A percentile compares a stretch with the other conserved stretches of the same genome.
Conservation (phyloP, 768 basidiomycete species). For the Mycena vitilis region DNA sequence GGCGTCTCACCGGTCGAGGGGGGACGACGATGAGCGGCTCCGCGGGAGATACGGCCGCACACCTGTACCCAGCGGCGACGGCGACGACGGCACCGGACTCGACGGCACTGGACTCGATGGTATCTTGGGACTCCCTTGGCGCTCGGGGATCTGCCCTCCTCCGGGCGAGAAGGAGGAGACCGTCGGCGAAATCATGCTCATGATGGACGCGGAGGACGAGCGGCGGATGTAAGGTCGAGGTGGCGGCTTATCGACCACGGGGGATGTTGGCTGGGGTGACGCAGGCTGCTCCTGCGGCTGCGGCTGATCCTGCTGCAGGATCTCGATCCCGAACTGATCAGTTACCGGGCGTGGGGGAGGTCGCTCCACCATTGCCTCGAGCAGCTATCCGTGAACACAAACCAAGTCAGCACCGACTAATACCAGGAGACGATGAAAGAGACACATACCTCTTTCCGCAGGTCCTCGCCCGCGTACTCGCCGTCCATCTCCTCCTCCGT, state of each 20-base stretch:
- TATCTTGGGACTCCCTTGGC: constrained; percentile 23
- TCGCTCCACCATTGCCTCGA: constrained; percentile 88
- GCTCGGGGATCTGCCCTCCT: not conserved
- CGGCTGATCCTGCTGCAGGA: constrained; percentile 37
- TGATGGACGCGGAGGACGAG: constrained; percentile 59
- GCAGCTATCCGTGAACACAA: constrained; percentile 59
- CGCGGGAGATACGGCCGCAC: constrained; percentile 42
- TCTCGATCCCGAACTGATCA: constrained; percentile 68
- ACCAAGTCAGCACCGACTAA: constrained; percentile 15
- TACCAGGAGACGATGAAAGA: not conserved
- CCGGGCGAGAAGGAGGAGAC: constrained; percentile 25
- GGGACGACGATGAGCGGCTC: constrained; percentile 37
- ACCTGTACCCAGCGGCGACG: constrained; percentile 26
- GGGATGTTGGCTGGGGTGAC: constrained; percentile 23
- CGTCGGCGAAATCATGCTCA: constrained; percentile 49
- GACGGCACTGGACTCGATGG: constrained; percentile 39
- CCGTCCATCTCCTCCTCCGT: constrained; percentile 90
- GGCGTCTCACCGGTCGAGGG: constrained; percentile 26
- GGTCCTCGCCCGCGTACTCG: constrained; percentile 89
- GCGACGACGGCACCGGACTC: constrained; percentile 20
- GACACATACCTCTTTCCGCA: constrained; percentile 77
- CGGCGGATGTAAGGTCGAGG: constrained; percentile 73
- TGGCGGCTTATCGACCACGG: constrained; percentile 53
- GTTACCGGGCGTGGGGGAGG: constrained; percentile 80
- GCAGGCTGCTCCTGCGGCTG: constrained; percentile 42